These are phyloP conservation scores for Solanum hybrid DNA, from an alignment of 305 asterid genomes.

Conservation along the genomic window DNA sequence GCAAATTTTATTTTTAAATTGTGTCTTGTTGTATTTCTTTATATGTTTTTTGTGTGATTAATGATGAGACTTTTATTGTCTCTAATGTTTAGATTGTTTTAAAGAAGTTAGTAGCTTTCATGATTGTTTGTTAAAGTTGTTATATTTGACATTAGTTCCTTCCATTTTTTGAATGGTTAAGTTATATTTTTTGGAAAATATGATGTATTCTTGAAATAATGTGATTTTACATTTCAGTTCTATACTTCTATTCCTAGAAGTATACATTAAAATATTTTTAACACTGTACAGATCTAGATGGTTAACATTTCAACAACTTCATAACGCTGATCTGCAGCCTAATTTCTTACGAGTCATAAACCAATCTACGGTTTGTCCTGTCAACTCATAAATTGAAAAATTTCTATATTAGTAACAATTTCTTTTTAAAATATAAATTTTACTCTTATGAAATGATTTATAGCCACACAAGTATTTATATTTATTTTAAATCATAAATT, in stretches of 20 bases:
- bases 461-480: too few species aligned
- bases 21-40: neutral
- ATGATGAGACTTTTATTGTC: neutral
- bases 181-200: too few species aligned
- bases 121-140: neutral
- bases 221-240: neutral
- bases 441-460: neutral
- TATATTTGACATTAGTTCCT: neutral
- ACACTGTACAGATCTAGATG: neutral
- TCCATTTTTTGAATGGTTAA: neutral
- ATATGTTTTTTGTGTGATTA: neutral
- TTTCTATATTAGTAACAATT: neutral
- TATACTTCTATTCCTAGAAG: neutral
- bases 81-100: neutral
- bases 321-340: neutral
- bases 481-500: too few species aligned
- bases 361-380: neutral
- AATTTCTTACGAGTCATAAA: neutral
- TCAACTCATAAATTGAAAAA: too few species aligned
- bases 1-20: neutral
- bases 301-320: neutral
- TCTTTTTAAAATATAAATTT: too few species aligned
- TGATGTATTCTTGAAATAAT: neutral
- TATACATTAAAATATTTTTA: neutral
- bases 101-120: neutral